Percentiles rank a stretch among this genome's conserved stretches.
Evolutionary conservation across 176 grass and related monocot species (phyloP).

Genomic region (Thinopyrum elongatum): DNA sequence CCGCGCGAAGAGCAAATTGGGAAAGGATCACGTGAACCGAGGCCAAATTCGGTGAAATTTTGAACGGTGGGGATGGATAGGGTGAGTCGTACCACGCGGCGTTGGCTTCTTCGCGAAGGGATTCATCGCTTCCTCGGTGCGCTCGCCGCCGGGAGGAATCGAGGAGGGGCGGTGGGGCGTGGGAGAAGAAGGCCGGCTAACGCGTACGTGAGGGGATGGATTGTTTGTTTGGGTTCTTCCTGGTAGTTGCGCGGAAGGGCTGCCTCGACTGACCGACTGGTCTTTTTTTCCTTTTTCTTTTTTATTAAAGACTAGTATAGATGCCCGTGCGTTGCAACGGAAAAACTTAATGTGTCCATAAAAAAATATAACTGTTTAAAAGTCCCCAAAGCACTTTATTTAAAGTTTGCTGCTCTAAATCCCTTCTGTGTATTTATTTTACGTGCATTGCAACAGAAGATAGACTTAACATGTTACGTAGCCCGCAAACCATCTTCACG

Average conservation of each 20-base stretch:
- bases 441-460: too few species aligned
- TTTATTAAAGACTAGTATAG: too few species aligned
- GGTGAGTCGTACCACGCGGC: constrained; percentile 46
- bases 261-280: background rate
- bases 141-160: constrained; percentile 19
- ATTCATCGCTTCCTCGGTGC: constrained; percentile 46
- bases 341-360: too few species aligned
- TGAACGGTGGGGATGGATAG: too few species aligned
- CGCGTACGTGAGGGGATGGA: constrained; percentile 1
- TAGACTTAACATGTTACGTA: too few species aligned
- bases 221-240: background rate
- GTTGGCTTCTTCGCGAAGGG: constrained; percentile 89
- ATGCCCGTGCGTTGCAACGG: too few species aligned
- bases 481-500: too few species aligned
- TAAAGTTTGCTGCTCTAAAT: too few species aligned
- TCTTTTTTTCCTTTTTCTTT: background rate
- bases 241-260: constrained; percentile 21
- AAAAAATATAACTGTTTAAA: too few species aligned
- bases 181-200: constrained; percentile 9
- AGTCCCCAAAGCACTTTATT: too few species aligned
- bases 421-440: too few species aligned
- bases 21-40: constrained; percentile 2
- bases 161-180: background rate
- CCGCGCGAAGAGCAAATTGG: background rate
- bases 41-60: constrained; percentile 26